A percentile compares a stretch with the other conserved stretches of the same genome.
These are phyloP conservation scores for Epichloe glyceriae DNA, from an alignment of 2,329 filamentous ascomycete species.

Conservation along the genomic window DNA sequence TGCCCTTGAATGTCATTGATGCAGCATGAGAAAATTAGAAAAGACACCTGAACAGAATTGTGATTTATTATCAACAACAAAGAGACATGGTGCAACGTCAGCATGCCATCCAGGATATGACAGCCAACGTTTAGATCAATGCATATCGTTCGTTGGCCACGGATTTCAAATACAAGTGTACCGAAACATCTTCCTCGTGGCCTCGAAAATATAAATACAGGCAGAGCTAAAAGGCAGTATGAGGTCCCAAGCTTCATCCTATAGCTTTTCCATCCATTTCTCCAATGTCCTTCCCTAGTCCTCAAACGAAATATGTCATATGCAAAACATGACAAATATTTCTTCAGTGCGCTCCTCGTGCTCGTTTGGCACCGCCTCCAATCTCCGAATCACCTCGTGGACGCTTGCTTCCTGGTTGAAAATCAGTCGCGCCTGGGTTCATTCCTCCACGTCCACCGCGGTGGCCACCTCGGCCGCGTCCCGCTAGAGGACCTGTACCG, in stretches of 20 bases:
- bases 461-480: constrained; percentile 25
- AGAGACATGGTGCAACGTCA: background rate
- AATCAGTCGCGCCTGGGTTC: constrained; percentile 40
- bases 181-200: background rate
- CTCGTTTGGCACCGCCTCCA: constrained; percentile 29
- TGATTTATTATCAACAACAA: background rate
- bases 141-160: no score
- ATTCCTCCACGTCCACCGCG: constrained; percentile 29
- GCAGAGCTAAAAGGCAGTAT: background rate
- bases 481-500: constrained; percentile 16
- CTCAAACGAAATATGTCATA: background rate
- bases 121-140: no score
- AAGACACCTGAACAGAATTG: background rate
- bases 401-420: constrained; percentile 45
- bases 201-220: background rate
- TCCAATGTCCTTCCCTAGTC: background rate
- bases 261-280: background rate
- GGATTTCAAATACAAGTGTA: no score
- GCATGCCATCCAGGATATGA: background rate
- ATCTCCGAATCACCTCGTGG: constrained; percentile 38
- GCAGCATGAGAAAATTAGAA: background rate
- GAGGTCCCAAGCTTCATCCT: background rate
- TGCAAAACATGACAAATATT: background rate
- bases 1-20: no score
- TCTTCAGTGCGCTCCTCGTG: constrained; percentile 25